These are phyloP conservation scores for Pleurotus tuoliensis DNA, from an alignment of 768 basidiomycete species.

Conservation along the genomic window DNA sequence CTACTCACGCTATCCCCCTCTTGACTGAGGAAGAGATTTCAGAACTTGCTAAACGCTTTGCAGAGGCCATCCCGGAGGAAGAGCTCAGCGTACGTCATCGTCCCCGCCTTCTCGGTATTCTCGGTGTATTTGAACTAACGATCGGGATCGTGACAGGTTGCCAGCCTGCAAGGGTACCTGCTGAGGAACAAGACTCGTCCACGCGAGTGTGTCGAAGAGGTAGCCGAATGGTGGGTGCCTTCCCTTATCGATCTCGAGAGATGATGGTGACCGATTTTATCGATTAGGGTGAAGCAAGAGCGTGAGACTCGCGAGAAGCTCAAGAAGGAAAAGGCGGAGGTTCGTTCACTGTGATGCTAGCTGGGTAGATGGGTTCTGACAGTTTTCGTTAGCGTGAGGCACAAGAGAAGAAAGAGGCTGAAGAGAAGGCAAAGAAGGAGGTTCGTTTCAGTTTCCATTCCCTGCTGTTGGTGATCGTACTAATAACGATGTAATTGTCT, in stretches of 20 bases:
- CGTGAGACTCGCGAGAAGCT: slow-evolving; percentile 81
- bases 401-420: slow-evolving; percentile 30
- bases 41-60: slow-evolving; percentile 77
- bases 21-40: slow-evolving; percentile 74
- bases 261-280: not conserved
- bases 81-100: slow-evolving; percentile 70
- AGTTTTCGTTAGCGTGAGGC: slow-evolving; percentile 8
- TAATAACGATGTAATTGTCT: not conserved
- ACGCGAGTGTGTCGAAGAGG: slow-evolving; percentile 78
- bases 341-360: slow-evolving; percentile 19
- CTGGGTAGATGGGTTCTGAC: slow-evolving; percentile 15
- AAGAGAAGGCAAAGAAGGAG: slow-evolving; percentile 15
- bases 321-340: slow-evolving; percentile 73
- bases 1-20: slow-evolving; percentile 57
- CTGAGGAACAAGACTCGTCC: slow-evolving; percentile 91
- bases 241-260: not conserved
- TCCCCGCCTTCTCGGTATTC: not conserved
- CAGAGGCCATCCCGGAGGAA: slow-evolving; percentile 79
- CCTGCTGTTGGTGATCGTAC: not conserved
- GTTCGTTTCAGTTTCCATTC: slow-evolving; percentile 6
- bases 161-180: slow-evolving; percentile 80
- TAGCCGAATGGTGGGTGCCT: slow-evolving; percentile 47
- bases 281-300: slow-evolving; percentile 57
- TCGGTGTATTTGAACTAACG: slow-evolving; percentile 5
- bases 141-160: slow-evolving; percentile 47